These are phyloP conservation scores for Phalaenopsis aphrodite DNA, from an alignment of 106 monocot genomes.

Conservation along the genomic window DNA sequence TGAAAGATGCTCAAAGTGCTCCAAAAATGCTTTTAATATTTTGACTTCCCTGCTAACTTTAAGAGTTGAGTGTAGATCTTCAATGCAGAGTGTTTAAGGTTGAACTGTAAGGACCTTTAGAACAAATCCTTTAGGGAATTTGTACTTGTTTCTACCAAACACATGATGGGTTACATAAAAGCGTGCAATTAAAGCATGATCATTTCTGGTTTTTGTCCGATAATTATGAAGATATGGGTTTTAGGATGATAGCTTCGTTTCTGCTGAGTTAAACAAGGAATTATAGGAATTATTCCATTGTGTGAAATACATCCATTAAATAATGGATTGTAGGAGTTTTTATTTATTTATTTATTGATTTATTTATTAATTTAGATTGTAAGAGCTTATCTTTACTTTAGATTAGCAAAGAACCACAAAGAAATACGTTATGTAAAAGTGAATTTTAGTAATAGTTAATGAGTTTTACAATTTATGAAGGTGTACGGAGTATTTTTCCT, in stretches of 20 bases:
- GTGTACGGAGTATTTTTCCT: not conserved
- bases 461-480: not conserved
- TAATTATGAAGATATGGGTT: not conserved
- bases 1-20: not conserved
- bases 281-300: not conserved
- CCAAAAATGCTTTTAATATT: not conserved
- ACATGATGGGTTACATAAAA: constrained; percentile 1
- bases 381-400: not conserved
- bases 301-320: not conserved
- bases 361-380: not conserved
- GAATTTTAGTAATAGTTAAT: not conserved
- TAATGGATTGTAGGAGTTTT: not conserved
- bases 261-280: not conserved
- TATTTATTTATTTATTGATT: too few relatives aligned
- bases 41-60: not conserved
- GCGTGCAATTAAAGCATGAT: not conserved
- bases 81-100: not conserved
- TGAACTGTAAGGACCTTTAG: not conserved
- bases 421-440: not conserved
- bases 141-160: not conserved
- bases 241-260: not conserved
- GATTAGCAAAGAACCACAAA: not conserved
- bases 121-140: not conserved
- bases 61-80: not conserved
- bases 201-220: too few relatives aligned